Base-by-base conservation (phyloP, 2,329 filamentous ascomycete species). In the Albifimbria verrucaria region DNA sequence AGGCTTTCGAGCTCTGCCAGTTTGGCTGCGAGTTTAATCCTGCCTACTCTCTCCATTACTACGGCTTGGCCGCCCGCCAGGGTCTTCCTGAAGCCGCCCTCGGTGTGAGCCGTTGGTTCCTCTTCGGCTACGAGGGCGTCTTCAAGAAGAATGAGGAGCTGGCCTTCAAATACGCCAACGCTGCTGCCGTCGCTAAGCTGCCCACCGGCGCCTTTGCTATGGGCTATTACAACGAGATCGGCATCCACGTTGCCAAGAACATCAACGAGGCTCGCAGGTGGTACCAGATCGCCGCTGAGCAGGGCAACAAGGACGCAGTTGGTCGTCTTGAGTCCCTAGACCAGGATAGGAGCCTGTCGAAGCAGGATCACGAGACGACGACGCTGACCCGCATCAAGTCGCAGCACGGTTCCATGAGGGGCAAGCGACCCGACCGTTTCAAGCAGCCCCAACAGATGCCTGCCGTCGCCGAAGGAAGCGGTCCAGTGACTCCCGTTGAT, bases 171-270 rank as follows among this genome's bases (percentile, higher is more conserved):
- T 97, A 96, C 66, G 94, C 94, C 2, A 85, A 93, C 62, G 84
- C 93, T 59, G 94, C 94, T 11, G 93, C 94, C 9, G 78, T 84
- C 49, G 83, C 86, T 39, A 92, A 92, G 52, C 80, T 97, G 48
- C 81, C 91, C 0, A 97, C 92, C 0, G 94, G 92, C 48, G 92
- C 97, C 69, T 99, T 99, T 65, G 94, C 94, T 23, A 84, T 99
- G 78, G 93, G 93, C 11, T 99, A 99, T 72, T 99, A 97, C 74
- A 85, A 94, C 68, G 94, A 99, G 69, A 95, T 99, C 61, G 94
- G 94, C 60, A 96, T 99, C 67, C 87, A 92, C 65, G 89, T 95
- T 22, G 82, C 85, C n/a, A 88, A 90, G 59, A 90, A 93, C 66
- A 73, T 97, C 42, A 81, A 85, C 48, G 89, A 94, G 68, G 93